Evolutionary conservation across 768 basidiomycete species (phyloP), one percentile per base, ranked within the genome.

Genomic region (Rossbeevera mucosa): DNA sequence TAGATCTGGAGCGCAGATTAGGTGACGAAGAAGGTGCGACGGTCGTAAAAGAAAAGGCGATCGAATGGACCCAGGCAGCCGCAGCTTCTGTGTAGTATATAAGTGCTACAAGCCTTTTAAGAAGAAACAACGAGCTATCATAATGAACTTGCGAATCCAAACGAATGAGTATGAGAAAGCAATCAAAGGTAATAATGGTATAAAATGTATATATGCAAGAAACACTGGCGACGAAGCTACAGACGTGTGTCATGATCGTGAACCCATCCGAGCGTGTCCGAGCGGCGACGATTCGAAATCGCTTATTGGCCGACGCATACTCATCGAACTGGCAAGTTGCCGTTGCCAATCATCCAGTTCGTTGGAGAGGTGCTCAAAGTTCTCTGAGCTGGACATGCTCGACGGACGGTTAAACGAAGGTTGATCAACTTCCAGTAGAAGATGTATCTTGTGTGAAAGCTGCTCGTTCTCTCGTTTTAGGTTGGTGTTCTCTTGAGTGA

Each of bases 291-390:
- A 72, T 58, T 90, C 89, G 53, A 85, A 85, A 57, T 87, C 85
- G 64, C 84, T 87, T 40, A 88, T 69, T 33, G 83, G 82, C 59
- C 85, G 79, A 62, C 87, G 81, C 58, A 76, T 80, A 67, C 80
- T 82, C 81, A 89, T 84, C 7, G 88, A 86, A 62, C 80, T 89
- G 16, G 87, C 84, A 52, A 91, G 77, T 63, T 90, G 88, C 50
- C 88, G 80, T 65, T 90, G 86, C 91, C 90, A 93, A 59, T 85
- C 88, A 58, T 91, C 89, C 63, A 91, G 69, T 65, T 92, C 88
- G 62, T 80, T 87, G 40, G 85, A 88, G 43, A 91, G 80, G 57
- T 87, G 77, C 64, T 88, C 87, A 58, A 88, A 88, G 64, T 89
- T 88, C 62, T 92, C 91, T 18, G 87, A 89, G 71, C 89, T 91